Conservation (phyloP, 495 filamentous ascomycete genomes). For the Melanomma pulvis-pyrius region DNA sequence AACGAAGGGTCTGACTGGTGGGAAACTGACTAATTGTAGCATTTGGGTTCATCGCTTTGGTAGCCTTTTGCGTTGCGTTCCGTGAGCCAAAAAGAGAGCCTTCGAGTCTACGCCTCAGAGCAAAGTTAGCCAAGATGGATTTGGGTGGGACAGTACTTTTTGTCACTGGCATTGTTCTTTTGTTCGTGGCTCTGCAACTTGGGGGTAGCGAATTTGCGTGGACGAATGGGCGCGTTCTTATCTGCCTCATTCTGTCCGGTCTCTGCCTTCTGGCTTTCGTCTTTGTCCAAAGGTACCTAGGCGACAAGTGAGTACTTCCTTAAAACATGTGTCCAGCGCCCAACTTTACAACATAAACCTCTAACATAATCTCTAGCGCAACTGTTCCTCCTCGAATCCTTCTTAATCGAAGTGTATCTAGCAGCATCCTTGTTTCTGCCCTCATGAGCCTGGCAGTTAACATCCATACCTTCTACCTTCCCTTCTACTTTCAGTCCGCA, state of each 20-base stretch:
- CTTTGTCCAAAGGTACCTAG: not conserved
- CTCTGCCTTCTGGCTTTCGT: not conserved
- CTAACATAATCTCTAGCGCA: not conserved
- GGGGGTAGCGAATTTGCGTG: not conserved
- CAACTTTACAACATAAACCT: too few relatives aligned
- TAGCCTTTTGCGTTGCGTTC: not conserved
- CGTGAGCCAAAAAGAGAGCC: not conserved
- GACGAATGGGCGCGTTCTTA: not conserved
- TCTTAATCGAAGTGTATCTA: constrained; percentile 1
- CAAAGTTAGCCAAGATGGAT: not conserved
- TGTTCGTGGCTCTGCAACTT: not conserved
- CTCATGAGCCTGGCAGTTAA: not conserved
- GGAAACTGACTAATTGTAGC: not conserved
- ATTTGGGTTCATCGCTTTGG: not conserved
- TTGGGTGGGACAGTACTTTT: not conserved
- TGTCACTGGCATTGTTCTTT: constrained; percentile 1
- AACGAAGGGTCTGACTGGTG: not conserved
- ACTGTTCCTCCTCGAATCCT: constrained; percentile 4
- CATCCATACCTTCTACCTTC: constrained; percentile 46
- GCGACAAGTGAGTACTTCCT: not conserved
- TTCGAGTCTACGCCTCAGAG: not conserved
- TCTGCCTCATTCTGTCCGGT: not conserved
- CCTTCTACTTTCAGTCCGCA: constrained; percentile 48
- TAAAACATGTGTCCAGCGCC: not conserved
- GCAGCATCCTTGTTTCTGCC: not conserved